phyloP scores from a whole-genome alignment of 805 yeast genomes.

The Blastobotrys americana region DNA sequence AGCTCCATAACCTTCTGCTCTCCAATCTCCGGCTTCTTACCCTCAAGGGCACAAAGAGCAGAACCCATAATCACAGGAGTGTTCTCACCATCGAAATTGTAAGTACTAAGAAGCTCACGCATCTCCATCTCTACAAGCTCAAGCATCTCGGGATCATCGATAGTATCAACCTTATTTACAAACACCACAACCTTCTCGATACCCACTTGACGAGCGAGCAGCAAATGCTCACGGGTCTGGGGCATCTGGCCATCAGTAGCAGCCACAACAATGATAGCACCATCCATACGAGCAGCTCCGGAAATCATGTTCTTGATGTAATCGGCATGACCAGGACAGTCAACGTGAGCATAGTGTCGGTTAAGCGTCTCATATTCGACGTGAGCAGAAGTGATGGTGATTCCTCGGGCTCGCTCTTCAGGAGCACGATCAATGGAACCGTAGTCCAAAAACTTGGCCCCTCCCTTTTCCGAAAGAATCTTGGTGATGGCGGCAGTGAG shows the following conservation, averaged over 20 bases:
- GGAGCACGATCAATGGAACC: conserved; percentile 94
- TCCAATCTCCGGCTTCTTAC: conserved; percentile 85
- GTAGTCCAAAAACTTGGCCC: conserved; percentile 91
- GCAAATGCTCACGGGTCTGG: conserved; percentile 97
- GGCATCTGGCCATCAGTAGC: conserved; percentile 99
- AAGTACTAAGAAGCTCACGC: conserved; percentile 87
- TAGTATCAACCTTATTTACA: conserved; percentile 95
- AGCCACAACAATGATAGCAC: conserved; percentile 98
- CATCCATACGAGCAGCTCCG: conserved; percentile 99
- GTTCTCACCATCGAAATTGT: conserved; percentile 97
- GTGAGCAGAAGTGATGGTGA: conserved; percentile 95
- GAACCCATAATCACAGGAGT: conserved; percentile 98
- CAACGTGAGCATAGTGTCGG: conserved; percentile 96
- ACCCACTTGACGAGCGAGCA: conserved; percentile 99
- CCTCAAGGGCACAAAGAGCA: conserved; percentile 93
- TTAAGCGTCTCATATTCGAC: conserved; percentile 93
- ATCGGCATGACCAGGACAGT: conserved; percentile 98
- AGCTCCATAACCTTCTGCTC: conserved; percentile 72
- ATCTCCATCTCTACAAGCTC: conserved; percentile 99
- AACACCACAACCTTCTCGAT: conserved; percentile 95
- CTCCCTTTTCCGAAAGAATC: conserved; percentile 79
- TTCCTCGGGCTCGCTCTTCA: conserved; percentile 99
- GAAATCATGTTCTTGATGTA: conserved; percentile 98
- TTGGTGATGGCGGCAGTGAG: conserved; percentile 98
- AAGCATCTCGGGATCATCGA: conserved; percentile 98